phyloP scores from a whole-genome alignment of 306 rosid species.

The Vicia faba region DNA sequence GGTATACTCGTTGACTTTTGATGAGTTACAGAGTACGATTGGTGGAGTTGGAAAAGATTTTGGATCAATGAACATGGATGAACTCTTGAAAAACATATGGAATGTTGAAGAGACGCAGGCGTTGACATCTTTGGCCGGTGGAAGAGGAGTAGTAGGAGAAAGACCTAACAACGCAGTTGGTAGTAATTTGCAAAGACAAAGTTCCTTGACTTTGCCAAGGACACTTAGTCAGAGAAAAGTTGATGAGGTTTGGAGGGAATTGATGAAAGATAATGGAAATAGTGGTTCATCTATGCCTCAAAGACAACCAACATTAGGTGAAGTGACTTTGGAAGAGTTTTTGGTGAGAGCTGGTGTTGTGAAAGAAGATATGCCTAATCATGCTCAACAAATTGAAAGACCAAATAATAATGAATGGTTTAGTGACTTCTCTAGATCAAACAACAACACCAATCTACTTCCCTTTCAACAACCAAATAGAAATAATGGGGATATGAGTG shows the following conservation, averaged over 20 bases:
- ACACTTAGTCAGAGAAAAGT: slow-evolving; percentile 93
- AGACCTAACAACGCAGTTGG: slow-evolving; percentile 39
- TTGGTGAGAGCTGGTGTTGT: slow-evolving; percentile 89
- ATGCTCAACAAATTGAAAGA: slow-evolving; percentile 46
- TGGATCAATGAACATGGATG: slow-evolving; percentile 99
- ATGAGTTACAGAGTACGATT: slow-evolving; percentile 78
- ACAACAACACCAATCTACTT: slow-evolving; percentile 43
- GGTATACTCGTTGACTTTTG: slow-evolving; percentile 82
- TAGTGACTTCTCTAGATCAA: slow-evolving; percentile 53
- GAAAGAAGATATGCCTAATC: slow-evolving; percentile 66
- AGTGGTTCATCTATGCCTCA: slow-evolving; percentile 52
- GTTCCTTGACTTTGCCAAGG: slow-evolving; percentile 86
- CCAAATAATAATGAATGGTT: slow-evolving; percentile 54
- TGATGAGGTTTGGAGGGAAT: slow-evolving; percentile 90
- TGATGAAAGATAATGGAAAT: slow-evolving; percentile 54
- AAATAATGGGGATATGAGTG: slow-evolving; percentile 49
- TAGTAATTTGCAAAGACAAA: slow-evolving; percentile 79
- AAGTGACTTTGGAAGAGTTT: slow-evolving; percentile 90
- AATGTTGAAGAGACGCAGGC: slow-evolving; percentile 86
- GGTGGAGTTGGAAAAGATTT: slow-evolving; percentile 86
- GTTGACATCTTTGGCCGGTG: slow-evolving; percentile 42
- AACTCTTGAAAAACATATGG: slow-evolving; percentile 86
- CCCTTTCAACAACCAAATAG: slow-evolving; percentile 60
- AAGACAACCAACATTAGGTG: slow-evolving; percentile 85
- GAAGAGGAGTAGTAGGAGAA: slow-evolving; percentile 34